Percentiles rank a stretch among this genome's conserved stretches.
phyloP scores from a whole-genome alignment of 192 early-diverging fungal genomes.

The Coemansia asiatica region DNA sequence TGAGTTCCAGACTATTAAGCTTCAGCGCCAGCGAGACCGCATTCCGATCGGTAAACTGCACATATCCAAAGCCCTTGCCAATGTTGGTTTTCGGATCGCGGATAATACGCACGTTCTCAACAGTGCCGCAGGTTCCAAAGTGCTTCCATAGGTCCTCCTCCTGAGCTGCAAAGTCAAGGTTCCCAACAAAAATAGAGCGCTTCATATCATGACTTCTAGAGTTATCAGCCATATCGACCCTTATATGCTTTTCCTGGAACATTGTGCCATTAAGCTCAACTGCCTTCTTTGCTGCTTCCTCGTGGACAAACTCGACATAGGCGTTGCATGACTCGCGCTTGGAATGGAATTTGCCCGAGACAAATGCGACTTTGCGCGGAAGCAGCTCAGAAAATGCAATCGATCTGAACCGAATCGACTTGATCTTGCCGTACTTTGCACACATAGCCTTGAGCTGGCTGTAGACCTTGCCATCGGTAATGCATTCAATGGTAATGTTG shows the following conservation, averaged over 20 bases:
- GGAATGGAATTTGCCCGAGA: constrained; percentile 80
- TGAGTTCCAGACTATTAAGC: constrained; percentile 73
- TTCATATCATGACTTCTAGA: constrained; percentile 68
- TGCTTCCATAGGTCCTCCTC: constrained; percentile 73
- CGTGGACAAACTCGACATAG: constrained; percentile 79
- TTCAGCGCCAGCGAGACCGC: constrained; percentile 76
- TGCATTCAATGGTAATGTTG: constrained; percentile 72
- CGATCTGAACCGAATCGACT: constrained; percentile 88
- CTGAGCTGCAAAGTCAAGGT: constrained; percentile 68
- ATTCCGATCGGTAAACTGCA: constrained; percentile 77
- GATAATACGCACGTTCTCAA: constrained; percentile 81
- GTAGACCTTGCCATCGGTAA: constrained; percentile 64
- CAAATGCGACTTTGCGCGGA: constrained; percentile 77
- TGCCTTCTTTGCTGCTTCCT: constrained; percentile 60
- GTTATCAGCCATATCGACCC: constrained; percentile 69
- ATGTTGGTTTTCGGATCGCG: constrained; percentile 81
- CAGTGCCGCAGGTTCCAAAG: constrained; percentile 67
- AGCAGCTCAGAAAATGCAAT: constrained; percentile 60
- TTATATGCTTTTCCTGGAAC: constrained; percentile 84
- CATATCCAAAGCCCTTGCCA: constrained; percentile 94
- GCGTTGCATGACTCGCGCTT: constrained; percentile 83
- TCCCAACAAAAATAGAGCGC: constrained; percentile 75
- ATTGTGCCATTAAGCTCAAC: constrained; percentile 72
- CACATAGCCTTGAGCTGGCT: constrained; percentile 73
- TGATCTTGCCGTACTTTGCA: constrained; percentile 67